Evolutionary conservation across 768 basidiomycete genomes (phyloP).

Genomic region (Cubamyces lactineus): DNA sequence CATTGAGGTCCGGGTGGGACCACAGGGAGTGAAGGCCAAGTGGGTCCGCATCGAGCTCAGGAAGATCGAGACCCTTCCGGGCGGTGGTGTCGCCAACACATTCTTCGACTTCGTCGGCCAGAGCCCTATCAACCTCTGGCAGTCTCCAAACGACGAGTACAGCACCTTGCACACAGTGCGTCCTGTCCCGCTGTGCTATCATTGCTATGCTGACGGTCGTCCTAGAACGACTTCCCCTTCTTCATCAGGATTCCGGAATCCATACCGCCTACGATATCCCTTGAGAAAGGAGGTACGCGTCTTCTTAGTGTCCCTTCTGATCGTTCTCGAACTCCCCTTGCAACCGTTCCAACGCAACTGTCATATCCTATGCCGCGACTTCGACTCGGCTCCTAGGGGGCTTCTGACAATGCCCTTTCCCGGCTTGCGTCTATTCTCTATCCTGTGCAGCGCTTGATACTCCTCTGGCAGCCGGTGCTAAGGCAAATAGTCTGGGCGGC

Average conservation of each 20-base stretch:
- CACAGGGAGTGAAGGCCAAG: conserved; percentile 82
- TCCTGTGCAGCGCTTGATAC: too few species aligned
- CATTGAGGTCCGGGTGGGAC: conserved; percentile 80
- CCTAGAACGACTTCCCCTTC: conserved; percentile 86
- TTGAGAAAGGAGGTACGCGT: conserved; percentile 68
- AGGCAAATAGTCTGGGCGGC: too few species aligned
- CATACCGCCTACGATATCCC: conserved; percentile 81
- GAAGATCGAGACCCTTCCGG: conserved; percentile 84
- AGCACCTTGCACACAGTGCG: conserved; percentile 66
- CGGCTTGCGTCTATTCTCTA: too few species aligned
- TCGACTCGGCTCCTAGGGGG: too few species aligned
- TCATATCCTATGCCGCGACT: too few species aligned
- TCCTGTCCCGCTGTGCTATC: conserved; percentile 1
- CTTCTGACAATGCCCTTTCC: too few species aligned
- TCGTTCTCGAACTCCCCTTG: neutral
- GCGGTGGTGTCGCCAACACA: conserved; percentile 66
- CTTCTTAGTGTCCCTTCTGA: neutral
- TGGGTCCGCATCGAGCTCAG: conserved; percentile 92
- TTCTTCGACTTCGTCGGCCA: conserved; percentile 83
- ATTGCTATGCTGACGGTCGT: conserved; percentile 9
- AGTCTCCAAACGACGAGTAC: conserved; percentile 70
- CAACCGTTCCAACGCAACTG: neutral
- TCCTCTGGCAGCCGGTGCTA: too few species aligned
- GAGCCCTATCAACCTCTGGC: conserved; percentile 85
- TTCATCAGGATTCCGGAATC: conserved; percentile 91